Base-by-base conservation (phyloP, 441 rosid species). In the Adansonia gregorii region DNA sequence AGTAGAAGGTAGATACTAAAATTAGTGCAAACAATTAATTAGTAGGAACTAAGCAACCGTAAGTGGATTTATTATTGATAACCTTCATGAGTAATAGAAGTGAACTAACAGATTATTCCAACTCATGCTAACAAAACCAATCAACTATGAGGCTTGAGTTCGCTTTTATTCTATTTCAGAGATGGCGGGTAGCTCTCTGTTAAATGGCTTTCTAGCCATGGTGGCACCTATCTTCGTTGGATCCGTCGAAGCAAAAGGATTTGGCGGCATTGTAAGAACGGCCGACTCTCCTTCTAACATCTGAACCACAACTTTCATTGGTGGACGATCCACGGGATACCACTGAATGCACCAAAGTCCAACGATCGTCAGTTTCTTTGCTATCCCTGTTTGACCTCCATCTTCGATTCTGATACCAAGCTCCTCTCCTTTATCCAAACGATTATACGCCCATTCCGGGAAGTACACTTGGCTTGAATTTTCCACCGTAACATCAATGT, bases 291-390 rank as follows among this genome's bases (percentile, higher is more conserved):
- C 73, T 64, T 83, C 85, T 76, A 86, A 22, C 88, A 83, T 86
- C 19, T 83, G 85, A 51, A 83, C 80, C 1, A 78, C 83, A 22
- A 1, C n/a, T 54, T 76, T 86, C 85, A 86, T 83, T 0, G 83
- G 72, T 1, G 86, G 88, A 20, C 86, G 86, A 66, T 82, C 79
- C 1, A 65, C 58, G 0, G 86, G 88, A 52, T 61, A 49, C 88
- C 86, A 86, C 14, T 86, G 85, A 5, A 86, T 83, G 82, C 86
- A 86, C 81, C 83, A 69, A 3, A 86, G 78, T 12, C 83, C 86
- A 3, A 83, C 86, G 24, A 79, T 76, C 14, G 82, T 71, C 0
- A 86, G 83, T 20, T 82, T 83, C 67, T 54, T 83, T 0, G 72
- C 81, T 19, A 83, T 81, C 31, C 79, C 31, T 3, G 67, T 63